phyloP scores from a whole-genome alignment of 805 yeast species.

The Candida schatavii region DNA sequence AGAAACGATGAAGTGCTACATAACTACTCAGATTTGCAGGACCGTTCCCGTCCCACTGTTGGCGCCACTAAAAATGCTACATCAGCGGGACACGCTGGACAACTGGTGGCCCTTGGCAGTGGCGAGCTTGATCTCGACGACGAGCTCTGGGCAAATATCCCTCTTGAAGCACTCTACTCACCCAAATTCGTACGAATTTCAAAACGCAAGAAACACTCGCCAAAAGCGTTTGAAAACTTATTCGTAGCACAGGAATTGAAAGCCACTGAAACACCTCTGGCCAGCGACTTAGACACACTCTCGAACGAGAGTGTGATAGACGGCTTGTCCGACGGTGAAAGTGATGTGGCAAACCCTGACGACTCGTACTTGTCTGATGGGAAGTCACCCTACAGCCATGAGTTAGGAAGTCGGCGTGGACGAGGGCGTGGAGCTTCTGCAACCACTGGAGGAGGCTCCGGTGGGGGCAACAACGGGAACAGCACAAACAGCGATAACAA shows the following conservation, averaged over 20 bases:
- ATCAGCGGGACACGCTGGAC: background rate
- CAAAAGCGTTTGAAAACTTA: constrained; percentile 46
- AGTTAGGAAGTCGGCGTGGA: too few relatives aligned
- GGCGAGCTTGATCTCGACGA: background rate
- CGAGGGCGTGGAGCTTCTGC: too few relatives aligned
- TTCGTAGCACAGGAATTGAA: constrained; percentile 66
- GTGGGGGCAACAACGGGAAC: background rate
- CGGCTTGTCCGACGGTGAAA: background rate
- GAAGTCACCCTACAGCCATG: too few relatives aligned
- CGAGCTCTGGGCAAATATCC: constrained; percentile 26
- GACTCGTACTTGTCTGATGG: constrained; percentile 6
- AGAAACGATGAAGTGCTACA: background rate
- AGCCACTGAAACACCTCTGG: background rate
- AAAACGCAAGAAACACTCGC: constrained; percentile 45
- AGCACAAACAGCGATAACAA: background rate
- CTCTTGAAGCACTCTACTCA: constrained; percentile 38
- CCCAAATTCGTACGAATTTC: constrained; percentile 57
- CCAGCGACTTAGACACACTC: background rate
- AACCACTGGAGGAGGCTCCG: constrained; percentile 8
- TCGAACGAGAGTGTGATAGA: background rate
- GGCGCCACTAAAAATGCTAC: background rate
- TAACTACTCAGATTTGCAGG: background rate
- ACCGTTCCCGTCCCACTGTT: background rate
- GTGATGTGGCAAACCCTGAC: background rate
- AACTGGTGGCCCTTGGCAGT: background rate